Evolutionary conservation across 176 grass and related monocot genomes (phyloP).

Genomic region (Tillandsia leiboldiana): DNA sequence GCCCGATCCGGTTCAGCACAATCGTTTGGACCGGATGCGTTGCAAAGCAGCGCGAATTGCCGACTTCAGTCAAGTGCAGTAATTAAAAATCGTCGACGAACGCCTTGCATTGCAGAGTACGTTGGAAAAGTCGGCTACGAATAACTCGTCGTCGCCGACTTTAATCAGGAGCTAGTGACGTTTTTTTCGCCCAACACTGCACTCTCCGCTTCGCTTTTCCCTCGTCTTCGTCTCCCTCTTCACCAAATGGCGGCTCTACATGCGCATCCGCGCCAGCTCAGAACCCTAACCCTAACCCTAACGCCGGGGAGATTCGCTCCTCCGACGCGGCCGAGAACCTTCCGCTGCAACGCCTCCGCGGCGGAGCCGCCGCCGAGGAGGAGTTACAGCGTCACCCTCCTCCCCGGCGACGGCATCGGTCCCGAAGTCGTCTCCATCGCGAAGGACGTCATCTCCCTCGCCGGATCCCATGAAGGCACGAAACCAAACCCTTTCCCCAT

Average conservation of each 20-base stretch:
- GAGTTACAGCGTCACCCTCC: slow-evolving; percentile 67
- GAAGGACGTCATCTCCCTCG: slow-evolving; percentile 70
- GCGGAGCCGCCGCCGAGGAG: slow-evolving; percentile 4
- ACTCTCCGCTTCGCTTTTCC: no score
- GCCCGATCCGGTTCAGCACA: no score
- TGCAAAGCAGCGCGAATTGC: no score
- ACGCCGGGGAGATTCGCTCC: not conserved
- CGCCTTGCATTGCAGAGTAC: no score
- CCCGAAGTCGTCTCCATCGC: slow-evolving; percentile 89
- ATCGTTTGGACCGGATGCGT: no score
- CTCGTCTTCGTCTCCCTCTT: no score
- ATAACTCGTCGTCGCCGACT: no score
- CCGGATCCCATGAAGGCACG: slow-evolving; percentile 51
- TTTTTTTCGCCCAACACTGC: no score
- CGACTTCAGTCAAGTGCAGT: no score
- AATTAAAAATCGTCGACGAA: no score
- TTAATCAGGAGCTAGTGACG: no score
- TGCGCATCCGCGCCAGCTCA: slow-evolving; percentile 17
- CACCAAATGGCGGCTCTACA: slow-evolving; percentile 29
- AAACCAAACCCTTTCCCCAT: not conserved
- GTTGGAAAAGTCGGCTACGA: no score
- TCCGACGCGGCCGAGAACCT: not conserved
- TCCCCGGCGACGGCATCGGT: slow-evolving; percentile 86
- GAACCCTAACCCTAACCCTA: slow-evolving; percentile 20
- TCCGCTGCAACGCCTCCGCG: slow-evolving; percentile 23